Percentiles rank a stretch among this genome's conserved stretches.
Evolutionary conservation across 2,329 filamentous ascomycete species (phyloP).

Genomic region (Aspergillus arachidicola): DNA sequence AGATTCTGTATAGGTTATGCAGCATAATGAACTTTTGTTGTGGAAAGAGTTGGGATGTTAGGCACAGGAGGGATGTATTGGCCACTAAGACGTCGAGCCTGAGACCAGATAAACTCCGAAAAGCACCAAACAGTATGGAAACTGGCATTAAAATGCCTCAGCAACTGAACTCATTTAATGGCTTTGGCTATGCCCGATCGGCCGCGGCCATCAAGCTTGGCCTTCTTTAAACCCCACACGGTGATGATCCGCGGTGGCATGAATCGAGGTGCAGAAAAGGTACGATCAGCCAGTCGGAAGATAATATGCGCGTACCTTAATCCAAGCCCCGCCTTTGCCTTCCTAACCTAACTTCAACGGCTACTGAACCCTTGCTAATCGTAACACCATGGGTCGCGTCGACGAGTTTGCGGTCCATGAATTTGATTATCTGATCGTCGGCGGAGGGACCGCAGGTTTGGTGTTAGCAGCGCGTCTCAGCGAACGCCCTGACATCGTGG

Average conservation of each 20-base stretch:
- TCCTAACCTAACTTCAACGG: background rate
- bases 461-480: constrained; percentile 42
- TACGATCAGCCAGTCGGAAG: background rate
- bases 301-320: background rate
- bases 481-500: constrained; percentile 42
- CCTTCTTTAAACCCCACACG: background rate
- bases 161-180: too few species aligned
- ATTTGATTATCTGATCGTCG: constrained; percentile 44
- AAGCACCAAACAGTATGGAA: too few species aligned
- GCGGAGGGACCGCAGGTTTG: constrained; percentile 57
- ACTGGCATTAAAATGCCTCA: too few species aligned
- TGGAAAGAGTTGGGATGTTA: too few species aligned
- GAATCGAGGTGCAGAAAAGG: background rate
- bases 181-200: too few species aligned
- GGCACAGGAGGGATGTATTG: too few species aligned
- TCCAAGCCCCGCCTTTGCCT: background rate
- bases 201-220: too few species aligned
- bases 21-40: too few species aligned
- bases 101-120: too few species aligned
- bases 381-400: background rate
- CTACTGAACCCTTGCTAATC: background rate
- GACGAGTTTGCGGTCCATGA: background rate
- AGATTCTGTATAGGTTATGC: too few species aligned
- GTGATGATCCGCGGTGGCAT: background rate
- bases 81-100: too few species aligned